These are phyloP conservation scores for Reticulascus tulasneorum DNA, from an alignment of 2,329 filamentous ascomycete genomes.

Conservation along the genomic window DNA sequence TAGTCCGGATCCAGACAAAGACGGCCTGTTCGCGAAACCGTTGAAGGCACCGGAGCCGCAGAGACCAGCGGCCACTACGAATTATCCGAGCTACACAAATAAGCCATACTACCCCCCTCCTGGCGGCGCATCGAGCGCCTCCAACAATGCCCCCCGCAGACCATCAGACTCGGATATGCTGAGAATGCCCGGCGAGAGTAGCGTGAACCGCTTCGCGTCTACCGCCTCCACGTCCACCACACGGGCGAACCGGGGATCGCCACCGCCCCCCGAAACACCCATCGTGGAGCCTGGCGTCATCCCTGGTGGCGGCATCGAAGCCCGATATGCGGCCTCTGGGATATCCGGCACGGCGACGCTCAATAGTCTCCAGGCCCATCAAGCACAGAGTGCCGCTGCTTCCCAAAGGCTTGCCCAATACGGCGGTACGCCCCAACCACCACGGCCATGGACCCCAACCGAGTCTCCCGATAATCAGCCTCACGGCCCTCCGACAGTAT, in stretches of 20 bases:
- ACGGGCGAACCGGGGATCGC: slow-evolving; percentile 84
- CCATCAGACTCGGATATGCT: slow-evolving; percentile 28
- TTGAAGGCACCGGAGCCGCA: slow-evolving; percentile 41
- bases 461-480: slow-evolving; percentile 82
- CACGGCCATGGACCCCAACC: slow-evolving; percentile 89
- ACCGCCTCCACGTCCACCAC: slow-evolving; percentile 93
- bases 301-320: slow-evolving; percentile 81
- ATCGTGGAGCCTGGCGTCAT: slow-evolving; percentile 66
- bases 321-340: slow-evolving; percentile 84
- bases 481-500: slow-evolving; percentile 85
- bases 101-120: slow-evolving; percentile 61
- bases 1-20: slow-evolving; percentile 70
- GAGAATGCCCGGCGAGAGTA: slow-evolving; percentile 37
- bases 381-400: slow-evolving; percentile 69
- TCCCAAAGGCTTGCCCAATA: slow-evolving; percentile 80
- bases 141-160: slow-evolving; percentile 24
- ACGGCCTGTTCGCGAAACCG: slow-evolving; percentile 73
- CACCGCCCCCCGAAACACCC: slow-evolving; percentile 90
- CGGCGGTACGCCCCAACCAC: slow-evolving; percentile 43
- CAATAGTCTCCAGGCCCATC: slow-evolving; percentile 63
- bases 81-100: slow-evolving; percentile 48
- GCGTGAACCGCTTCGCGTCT: slow-evolving; percentile 64
- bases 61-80: slow-evolving; percentile 33
- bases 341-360: slow-evolving; percentile 84
- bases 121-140: slow-evolving; percentile 21